These are phyloP conservation scores for Centrapalus pauciflorus DNA, from an alignment of 129 eudicot genomes.

Conservation along the genomic window DNA sequence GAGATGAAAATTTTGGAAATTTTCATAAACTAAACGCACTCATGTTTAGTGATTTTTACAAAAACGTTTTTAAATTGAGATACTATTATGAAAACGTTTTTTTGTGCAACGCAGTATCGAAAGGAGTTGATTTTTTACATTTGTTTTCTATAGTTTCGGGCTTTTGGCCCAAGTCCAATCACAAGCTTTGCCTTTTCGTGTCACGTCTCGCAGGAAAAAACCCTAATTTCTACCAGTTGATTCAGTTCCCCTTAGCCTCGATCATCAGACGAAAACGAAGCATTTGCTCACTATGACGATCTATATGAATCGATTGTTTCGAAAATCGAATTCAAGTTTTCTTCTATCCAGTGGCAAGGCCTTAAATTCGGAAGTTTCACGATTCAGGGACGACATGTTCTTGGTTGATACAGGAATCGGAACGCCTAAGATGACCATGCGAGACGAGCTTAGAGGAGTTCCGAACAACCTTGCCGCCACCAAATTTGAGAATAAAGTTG, in stretches of 20 bases:
- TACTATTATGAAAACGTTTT: too few relatives aligned
- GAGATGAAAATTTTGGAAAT: too few relatives aligned
- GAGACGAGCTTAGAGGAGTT: conserved; percentile 27
- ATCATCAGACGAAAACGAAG: background rate
- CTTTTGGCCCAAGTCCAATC: conserved; percentile 16
- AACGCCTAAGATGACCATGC: conserved; percentile 29
- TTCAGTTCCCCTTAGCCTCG: background rate
- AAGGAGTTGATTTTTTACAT: too few relatives aligned
- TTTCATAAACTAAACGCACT: too few relatives aligned
- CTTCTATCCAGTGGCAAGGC: conserved; percentile 32
- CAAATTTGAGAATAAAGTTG: conserved; percentile 32
- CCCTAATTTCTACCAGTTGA: conserved; percentile 8
- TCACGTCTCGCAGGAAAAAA: background rate
- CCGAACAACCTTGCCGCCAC: conserved; percentile 16
- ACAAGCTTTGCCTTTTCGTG: background rate
- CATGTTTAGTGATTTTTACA: too few relatives aligned
- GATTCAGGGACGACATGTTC: conserved; percentile 29
- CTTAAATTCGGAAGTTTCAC: conserved; percentile 30
- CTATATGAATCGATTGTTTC: conserved; percentile 45
- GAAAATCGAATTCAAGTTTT: conserved; percentile 42
- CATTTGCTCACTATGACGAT: conserved; percentile 24
- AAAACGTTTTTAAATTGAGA: too few relatives aligned
- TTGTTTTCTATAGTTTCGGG: background rate
- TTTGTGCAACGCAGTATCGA: too few relatives aligned
- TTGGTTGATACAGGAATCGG: conserved; percentile 43